Base-by-base conservation (phyloP, 2,329 filamentous ascomycete genomes). In the Xylariaceae sp. region DNA sequence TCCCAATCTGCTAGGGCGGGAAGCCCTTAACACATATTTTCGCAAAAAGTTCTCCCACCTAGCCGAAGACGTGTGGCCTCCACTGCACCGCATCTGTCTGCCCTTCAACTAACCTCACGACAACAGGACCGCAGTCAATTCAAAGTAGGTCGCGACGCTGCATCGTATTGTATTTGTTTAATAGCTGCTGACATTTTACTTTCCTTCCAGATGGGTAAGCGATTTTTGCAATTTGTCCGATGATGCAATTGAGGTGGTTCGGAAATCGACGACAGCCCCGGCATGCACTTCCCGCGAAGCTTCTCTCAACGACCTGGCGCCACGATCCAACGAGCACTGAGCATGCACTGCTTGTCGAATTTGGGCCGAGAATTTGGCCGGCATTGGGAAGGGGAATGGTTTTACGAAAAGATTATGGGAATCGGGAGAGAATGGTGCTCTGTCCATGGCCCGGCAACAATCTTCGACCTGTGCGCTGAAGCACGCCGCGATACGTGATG, bases 141-240 rank as follows among this genome's bases (percentile, higher is more conserved):
- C 77, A 81, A 71, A 76, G 79, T 82, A 77, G 75, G 80, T 79
- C 64, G 17, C 60, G 65, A 58, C 60, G 56, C 61, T 30, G 44
- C 17, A 30, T 45, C 34, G 23, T 57, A 34, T 13, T 52, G 52
- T 39, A 44, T 0, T 37, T 49, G 23, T 30, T 30, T 30, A 30
- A 30, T 35, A 17, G 48, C 58, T 64, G 48, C 68, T 71, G 18
- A 71, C 67, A 61, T 13, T 51, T 55, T 10, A 45, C 13, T n/a
- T 64, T 57, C 53, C 4, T 64, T 64, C 17, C 63, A 71, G 69
- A 71, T 72, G 69, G 70, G 69, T 71, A 68, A 71, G 63, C 62
- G 62, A 64, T 55, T 64, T 67, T 57, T 60, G 52, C 62, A 42
- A 10, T 66, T 55, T 58, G 45, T 53, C 53, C 45, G 42, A 57